Evolutionary conservation across 352 stramenopile species (phyloP), one percentile per base, ranked within the genome.

Genomic region (Phytophthora melonis): DNA sequence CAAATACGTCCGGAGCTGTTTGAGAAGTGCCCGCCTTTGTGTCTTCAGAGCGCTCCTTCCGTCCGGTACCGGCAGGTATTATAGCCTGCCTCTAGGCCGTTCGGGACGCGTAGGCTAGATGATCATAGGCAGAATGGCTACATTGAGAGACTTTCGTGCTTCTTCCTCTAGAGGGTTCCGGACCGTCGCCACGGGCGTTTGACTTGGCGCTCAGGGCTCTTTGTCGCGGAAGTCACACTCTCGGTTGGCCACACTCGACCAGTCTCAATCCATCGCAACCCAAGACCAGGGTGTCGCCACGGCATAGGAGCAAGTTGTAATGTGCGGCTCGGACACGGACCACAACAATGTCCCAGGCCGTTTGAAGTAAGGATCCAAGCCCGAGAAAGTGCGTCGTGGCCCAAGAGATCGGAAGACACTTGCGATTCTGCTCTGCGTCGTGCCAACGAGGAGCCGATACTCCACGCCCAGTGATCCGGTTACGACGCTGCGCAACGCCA

Each of bases 381-480:
- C 54, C 49, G 66, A 79, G 72, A 75, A 79, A 79, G 61, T 67
- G 50, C 59, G 60, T 63, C 66, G 7, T 47, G 30, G 7, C 36
- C 27, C 36, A 45, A 45, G 36, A 18, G 36, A 45, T 45, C 16
- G 36, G 36, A 45, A 45, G 36, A 16, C 36, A 45, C 36, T 45
- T 45, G 13, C 36, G 18, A 18, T 16, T 45, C 18, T 45, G 36
- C 36, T 27, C 23, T 27, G 23, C 23, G 23, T 27, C 23, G 23
- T 27, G 23, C 23, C 23, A 27, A 27, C 3, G n/a, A n/a, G n/a
- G n/a, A n/a, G n/a, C n/a, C n/a, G n/a, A n/a, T n/a, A n/a, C 23
- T 27, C 23, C 23, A 27, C 58, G 11, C 61, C 16, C 45, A 14
- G 34, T 32, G 52, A 43, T 23, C 61, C 34, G 67, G 62, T 45